Evolutionary conservation across 1,139 yeast species (phyloP).

Genomic region (Hyphopichia wangnamkhiaoensis): DNA sequence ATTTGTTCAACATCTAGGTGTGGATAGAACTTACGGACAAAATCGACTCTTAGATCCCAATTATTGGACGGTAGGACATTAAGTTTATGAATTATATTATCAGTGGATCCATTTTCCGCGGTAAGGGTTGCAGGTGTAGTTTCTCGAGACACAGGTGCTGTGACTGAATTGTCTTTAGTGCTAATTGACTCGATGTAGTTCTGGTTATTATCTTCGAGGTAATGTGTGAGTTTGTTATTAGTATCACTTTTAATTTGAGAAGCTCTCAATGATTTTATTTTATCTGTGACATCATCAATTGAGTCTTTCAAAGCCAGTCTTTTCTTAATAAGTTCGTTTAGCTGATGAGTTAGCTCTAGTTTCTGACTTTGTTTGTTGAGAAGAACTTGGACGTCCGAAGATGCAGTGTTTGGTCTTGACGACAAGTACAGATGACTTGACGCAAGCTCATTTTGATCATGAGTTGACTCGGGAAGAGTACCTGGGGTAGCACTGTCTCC

Average conservation of each 20-base stretch:
- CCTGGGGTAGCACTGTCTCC: not conserved
- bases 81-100: slow-evolving; percentile 21
- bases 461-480: too few relatives aligned
- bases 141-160: not conserved
- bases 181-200: slow-evolving; percentile 13
- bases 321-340: slow-evolving; percentile 22
- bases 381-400: slow-evolving; percentile 10
- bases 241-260: slow-evolving; percentile 14
- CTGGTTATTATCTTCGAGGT: slow-evolving; percentile 25
- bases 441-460: too few relatives aligned
- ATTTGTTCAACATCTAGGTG: slow-evolving; percentile 21
- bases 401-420: not conserved
- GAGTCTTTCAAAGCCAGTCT: slow-evolving; percentile 19
- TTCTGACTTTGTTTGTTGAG: slow-evolving; percentile 22
- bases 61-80: slow-evolving; percentile 39
- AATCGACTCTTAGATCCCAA: slow-evolving; percentile 32
- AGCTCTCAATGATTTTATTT: slow-evolving; percentile 18
- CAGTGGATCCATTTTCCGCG: slow-evolving; percentile 3
- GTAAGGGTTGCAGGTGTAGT: not conserved
- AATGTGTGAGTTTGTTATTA: slow-evolving; percentile 18
- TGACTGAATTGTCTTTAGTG: too few relatives aligned
- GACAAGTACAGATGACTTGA: too few relatives aligned
- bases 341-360: slow-evolving; percentile 17
- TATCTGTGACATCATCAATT: slow-evolving; percentile 22
- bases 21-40: slow-evolving; percentile 30